A percentile compares a stretch with the other conserved stretches of the same genome.
Evolutionary conservation across 306 rosid species (phyloP).

Genomic region (Echinosophora koreensis): DNA sequence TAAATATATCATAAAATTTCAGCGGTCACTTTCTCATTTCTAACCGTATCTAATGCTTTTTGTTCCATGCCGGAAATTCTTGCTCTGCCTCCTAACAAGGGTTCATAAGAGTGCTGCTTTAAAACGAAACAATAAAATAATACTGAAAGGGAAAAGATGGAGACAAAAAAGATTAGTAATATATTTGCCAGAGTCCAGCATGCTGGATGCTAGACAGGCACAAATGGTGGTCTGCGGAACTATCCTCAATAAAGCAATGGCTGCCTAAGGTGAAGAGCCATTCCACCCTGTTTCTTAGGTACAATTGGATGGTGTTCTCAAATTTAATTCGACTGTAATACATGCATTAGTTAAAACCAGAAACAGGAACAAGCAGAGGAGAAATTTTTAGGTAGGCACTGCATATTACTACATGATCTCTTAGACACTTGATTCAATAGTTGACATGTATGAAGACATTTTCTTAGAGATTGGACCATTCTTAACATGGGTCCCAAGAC

Average conservation of each 20-base stretch:
- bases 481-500: not conserved
- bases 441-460: not conserved
- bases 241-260: slow-evolving; percentile 13
- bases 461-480: not conserved
- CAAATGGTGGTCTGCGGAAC: slow-evolving; percentile 29
- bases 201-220: slow-evolving; percentile 38
- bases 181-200: slow-evolving; percentile 26
- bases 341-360: not conserved
- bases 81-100: slow-evolving; percentile 72
- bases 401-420: no score
- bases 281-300: slow-evolving; percentile 21
- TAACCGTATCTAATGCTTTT: slow-evolving; percentile 67
- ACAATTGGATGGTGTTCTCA: not conserved
- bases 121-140: slow-evolving; percentile 53
- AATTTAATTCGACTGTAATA: not conserved
- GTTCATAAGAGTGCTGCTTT: slow-evolving; percentile 54
- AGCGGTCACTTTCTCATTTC: slow-evolving; percentile 59
- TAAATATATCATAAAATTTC: slow-evolving; percentile 44
- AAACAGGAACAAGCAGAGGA: slow-evolving; percentile 14
- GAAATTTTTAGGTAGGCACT: no score
- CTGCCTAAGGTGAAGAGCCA: slow-evolving; percentile 25
- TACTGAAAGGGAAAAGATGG: slow-evolving; percentile 28
- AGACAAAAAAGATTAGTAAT: slow-evolving; percentile 41
- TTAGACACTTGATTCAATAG: not conserved
- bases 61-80: slow-evolving; percentile 72